Percentiles rank a stretch among this genome's conserved stretches.
Evolutionary conservation across 163 green algal species (phyloP).

Genomic region (Smithsoniella earleae): DNA sequence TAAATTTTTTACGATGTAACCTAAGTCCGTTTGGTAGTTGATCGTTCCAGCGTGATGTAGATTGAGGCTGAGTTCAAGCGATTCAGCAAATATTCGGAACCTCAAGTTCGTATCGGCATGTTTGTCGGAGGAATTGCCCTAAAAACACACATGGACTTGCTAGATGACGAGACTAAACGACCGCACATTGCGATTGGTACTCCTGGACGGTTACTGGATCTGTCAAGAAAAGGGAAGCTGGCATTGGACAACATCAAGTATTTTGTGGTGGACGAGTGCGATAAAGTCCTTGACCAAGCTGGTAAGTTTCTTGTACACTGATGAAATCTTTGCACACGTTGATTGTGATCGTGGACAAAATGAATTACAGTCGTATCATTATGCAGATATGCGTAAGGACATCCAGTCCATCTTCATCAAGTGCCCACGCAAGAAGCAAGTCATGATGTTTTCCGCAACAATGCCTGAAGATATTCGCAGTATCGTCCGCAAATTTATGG

Average conservation of each 20-base stretch:
- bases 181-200: constrained; percentile 93
- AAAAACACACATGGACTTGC: constrained; percentile 74
- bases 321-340: too few relatives aligned
- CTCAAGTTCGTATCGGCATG: constrained; percentile 76
- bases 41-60: background rate
- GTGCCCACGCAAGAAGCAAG: constrained; percentile 98
- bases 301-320: constrained; percentile 41
- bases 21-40: constrained; percentile 5
- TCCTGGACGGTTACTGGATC: constrained; percentile 86
- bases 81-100: constrained; percentile 75
- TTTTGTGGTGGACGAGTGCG: constrained; percentile 98
- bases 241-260: constrained; percentile 77
- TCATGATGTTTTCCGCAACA: constrained; percentile 99
- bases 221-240: constrained; percentile 70
- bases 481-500: constrained; percentile 99
- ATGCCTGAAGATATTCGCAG: constrained; percentile 81
- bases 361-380: too few relatives aligned
- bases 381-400: constrained; percentile 94
- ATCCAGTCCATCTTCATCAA: constrained; percentile 97
- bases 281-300: constrained; percentile 96
- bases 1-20: too few relatives aligned
- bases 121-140: constrained; percentile 91
- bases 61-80: constrained; percentile 79
- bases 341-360: too few relatives aligned
- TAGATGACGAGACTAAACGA: constrained; percentile 72